Conservation (phyloP, 768 basidiomycete genomes). For the Boletus barrowsii region DNA sequence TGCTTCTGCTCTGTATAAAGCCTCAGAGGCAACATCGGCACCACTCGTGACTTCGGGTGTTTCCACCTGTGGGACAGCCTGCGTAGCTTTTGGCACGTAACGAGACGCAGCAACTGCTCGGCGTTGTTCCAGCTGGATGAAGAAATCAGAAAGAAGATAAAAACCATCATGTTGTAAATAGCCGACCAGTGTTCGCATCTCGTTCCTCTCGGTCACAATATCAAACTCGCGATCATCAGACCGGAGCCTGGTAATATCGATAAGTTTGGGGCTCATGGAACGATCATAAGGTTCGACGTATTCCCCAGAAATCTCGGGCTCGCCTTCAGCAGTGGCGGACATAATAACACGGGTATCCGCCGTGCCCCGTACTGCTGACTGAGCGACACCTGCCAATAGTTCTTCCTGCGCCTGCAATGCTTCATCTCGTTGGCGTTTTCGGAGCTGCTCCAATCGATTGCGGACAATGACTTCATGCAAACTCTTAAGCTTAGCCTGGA, state of each 20-base stretch:
- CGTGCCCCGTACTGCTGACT: slow-evolving; percentile 49
- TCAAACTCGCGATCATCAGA: slow-evolving; percentile 81
- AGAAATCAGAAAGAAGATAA: slow-evolving; percentile 3
- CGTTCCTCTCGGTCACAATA: slow-evolving; percentile 67
- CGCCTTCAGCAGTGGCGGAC: slow-evolving; percentile 31
- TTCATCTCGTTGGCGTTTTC: slow-evolving; percentile 94
- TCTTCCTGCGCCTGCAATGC: slow-evolving; percentile 93
- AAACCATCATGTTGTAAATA: slow-evolving; percentile 1
- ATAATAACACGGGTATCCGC: slow-evolving; percentile 35
- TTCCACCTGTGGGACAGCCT: slow-evolving; percentile 55
- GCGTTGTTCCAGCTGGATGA: slow-evolving; percentile 63
- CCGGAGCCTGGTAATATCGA: slow-evolving; percentile 67
- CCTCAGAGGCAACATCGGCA: slow-evolving; percentile 83
- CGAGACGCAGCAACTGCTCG: slow-evolving; percentile 79
- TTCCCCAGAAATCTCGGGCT: slow-evolving; percentile 43
- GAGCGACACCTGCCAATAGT: slow-evolving; percentile 73
- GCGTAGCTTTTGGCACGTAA: slow-evolving; percentile 77
- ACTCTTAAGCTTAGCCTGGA: slow-evolving; percentile 82
- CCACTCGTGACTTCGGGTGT: slow-evolving; percentile 56
- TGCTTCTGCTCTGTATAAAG: slow-evolving; percentile 86
- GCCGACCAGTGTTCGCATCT: slow-evolving; percentile 61
- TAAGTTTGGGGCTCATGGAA: slow-evolving; percentile 79
- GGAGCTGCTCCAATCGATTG: slow-evolving; percentile 93
- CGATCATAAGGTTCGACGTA: slow-evolving; percentile 78
- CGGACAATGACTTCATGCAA: slow-evolving; percentile 96